Base-by-base conservation (phyloP, 2,329 filamentous ascomycete genomes). In the Ophiosphaerella herpotricha region DNA sequence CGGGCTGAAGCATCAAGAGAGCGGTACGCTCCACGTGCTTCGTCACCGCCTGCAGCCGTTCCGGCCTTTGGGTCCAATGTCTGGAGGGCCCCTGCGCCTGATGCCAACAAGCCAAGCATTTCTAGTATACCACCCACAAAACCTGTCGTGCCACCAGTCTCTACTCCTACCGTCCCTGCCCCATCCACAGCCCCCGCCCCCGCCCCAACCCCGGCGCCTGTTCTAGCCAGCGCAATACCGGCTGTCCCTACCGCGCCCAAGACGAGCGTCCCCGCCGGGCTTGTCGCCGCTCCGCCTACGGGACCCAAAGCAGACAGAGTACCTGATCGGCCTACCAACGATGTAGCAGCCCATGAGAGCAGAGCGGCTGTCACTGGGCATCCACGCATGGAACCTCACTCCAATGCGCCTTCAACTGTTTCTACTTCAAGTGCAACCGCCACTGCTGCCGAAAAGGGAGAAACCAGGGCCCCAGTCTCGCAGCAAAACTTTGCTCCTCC, bases 11-110 rank as follows among this genome's bases (percentile, higher is more conserved):
- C 75, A 7, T 77, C 75, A 2, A 68, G 72, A 52, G 77, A 79
- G 54, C 71, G 76, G 35, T 78, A 78, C 62, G 74, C 72, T 34
- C 74, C 75, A 40, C 75, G 77, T 46, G 70, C 74, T 43, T 80
- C 79, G 14, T 80, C 81, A 9, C 80, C 81, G 33, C 80, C 79
- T 24, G 78, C 80, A 53, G 79, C 80, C 44, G 80, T 84, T 12
- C 81, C 81, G 23, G 80, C 81, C n/a, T 84, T 83, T 66, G 78
- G 78, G 46, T 66, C 75, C 33, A 74, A 75, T 57, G 75, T 75
- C 21, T 77, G 75, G 75, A 72, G 70, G 54, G 73, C 73, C 23
- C 72, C 74, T 5, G 58, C 68, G 2, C 63, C 68, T 43, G 70
- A 74, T 38, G 51, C 52, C 11, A 76, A 74, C 11, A 76, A 74